Evolutionary conservation across 441 rosid species (phyloP), one percentile per base, ranked within the genome.

Genomic region (Bruguiera hainesii): DNA sequence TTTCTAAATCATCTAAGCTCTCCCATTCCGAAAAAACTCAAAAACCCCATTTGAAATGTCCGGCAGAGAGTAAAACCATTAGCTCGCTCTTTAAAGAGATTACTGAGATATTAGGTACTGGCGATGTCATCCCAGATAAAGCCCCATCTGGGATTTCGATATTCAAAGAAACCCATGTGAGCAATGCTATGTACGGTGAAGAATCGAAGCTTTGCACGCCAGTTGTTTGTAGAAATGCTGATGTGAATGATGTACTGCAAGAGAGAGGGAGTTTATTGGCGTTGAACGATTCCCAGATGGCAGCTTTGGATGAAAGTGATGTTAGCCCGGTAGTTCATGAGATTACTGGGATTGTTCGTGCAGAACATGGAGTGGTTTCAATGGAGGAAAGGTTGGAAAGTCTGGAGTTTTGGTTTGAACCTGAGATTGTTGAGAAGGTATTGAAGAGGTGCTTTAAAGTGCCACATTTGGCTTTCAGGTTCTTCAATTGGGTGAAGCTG

Each of bases 391-490:
- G 75, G 74, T 74, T 91, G 53, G 86, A 81, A 66, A 80, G 76
- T 8, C 39, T 77, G 37, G 80, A 78, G 63, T 68, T 75, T 65
- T 76, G 20, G 52, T 82, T 85, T 68, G 88, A 85, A 15, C 72
- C 82, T 1, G 85, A 80, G 48, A 70, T 84, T 37, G 95, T 88
- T 18, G 96, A 85, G 56, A 89, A 81, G 58, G 98, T 92, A 13
- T 75, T 92, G 60, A 84, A 87, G 63, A 80, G 93, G 73, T 88
- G 95, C 79, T 85, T 81, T 52, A 84, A 88, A 77, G 89, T 84
- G 77, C 93, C 98, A 21, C 89, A 83, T 75, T 77, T 82, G 60
- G 96, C 93, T 71, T 67, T 76, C 39, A 82, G 89, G 76, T 89
- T 93, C 78, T 87, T 89, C 73, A 76, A 66, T 59, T 90, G 97